These are phyloP conservation scores for Chaetoceros muelleri DNA, from an alignment of 108 stramenopile genomes.

Conservation along the genomic window DNA sequence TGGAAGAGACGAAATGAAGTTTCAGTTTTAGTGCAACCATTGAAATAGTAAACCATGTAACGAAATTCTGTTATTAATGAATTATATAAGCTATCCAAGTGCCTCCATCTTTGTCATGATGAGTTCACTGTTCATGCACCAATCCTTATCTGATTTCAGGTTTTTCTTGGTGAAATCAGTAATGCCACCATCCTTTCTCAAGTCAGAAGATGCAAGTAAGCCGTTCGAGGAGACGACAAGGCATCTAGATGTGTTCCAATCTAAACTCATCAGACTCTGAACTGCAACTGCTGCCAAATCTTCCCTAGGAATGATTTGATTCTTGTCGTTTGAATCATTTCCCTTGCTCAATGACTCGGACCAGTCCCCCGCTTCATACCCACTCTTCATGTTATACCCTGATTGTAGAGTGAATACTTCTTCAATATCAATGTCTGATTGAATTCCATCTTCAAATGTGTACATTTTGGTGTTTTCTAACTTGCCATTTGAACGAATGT, in stretches of 20 bases:
- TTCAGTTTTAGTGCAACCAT: constrained; percentile 49
- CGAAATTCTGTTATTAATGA: no score
- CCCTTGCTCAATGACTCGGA: neutral
- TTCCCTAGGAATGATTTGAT: constrained; percentile 35
- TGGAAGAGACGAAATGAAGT: constrained; percentile 91
- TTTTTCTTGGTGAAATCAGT: constrained; percentile 3
- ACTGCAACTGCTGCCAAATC: constrained; percentile 67
- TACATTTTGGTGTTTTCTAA: constrained; percentile 36
- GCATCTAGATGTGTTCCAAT: constrained; percentile 48
- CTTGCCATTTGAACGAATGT: constrained; percentile 29
- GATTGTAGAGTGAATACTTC: constrained; percentile 4
- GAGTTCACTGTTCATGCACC: constrained; percentile 23
- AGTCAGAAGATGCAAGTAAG: neutral
- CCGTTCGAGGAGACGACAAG: constrained; percentile 14
- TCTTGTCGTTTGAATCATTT: neutral
- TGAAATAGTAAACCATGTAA: no score
- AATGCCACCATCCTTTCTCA: neutral
- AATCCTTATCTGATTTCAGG: constrained; percentile 24
- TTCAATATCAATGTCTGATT: constrained; percentile 26
- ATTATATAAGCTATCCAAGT: neutral
- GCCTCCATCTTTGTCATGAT: neutral
- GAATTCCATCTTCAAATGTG: constrained; percentile 59
- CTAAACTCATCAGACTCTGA: constrained; percentile 52
- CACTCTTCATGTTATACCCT: neutral
- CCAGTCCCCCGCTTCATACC: constrained; percentile 8